A percentile compares a stretch with the other conserved stretches of the same genome.
phyloP scores from a whole-genome alignment of 139 green algal species.

The Diplosphaera chodatii region DNA sequence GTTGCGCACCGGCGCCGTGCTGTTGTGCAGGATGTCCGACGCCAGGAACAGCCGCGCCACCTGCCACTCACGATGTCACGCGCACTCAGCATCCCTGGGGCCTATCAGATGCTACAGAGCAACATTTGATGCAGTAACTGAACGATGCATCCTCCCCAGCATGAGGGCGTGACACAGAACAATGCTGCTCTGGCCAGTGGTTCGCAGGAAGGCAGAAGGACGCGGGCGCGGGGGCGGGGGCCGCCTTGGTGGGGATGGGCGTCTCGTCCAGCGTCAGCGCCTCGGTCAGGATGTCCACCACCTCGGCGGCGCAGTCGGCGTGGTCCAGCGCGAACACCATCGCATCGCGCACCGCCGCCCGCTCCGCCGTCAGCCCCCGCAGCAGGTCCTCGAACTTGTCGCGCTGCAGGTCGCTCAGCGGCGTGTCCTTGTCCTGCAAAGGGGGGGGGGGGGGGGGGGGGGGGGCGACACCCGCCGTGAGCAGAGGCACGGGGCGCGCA shows the following conservation, averaged over 20 bases:
- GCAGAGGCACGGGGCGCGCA: no score
- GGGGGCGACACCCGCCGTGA: no score
- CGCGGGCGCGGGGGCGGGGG: no score
- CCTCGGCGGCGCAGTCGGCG: conserved; percentile 70
- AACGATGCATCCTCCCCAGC: no score
- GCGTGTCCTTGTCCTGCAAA: conserved; percentile 22
- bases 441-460: no score
- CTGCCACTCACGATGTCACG: background rate
- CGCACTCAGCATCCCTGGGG: background rate
- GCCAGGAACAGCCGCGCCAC: conserved; percentile 78
- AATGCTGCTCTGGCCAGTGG: no score
- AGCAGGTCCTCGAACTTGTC: conserved; percentile 87
- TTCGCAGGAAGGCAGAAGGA: no score
- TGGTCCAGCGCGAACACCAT: conserved; percentile 94
- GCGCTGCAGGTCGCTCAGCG: conserved; percentile 55
- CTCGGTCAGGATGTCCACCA: conserved; percentile 79
- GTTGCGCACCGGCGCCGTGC: conserved; percentile 78
- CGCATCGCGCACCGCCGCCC: conserved; percentile 55
- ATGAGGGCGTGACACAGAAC: no score
- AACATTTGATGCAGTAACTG: no score
- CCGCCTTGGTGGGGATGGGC: conserved; percentile 75
- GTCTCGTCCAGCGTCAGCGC: conserved; percentile 82
- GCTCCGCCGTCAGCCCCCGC: conserved; percentile 61
- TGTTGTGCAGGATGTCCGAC: conserved; percentile 94
- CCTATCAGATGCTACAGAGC: no score